Base-by-base conservation (phyloP, 208 protist genomes). In the Blechomonas ayalai region DNA sequence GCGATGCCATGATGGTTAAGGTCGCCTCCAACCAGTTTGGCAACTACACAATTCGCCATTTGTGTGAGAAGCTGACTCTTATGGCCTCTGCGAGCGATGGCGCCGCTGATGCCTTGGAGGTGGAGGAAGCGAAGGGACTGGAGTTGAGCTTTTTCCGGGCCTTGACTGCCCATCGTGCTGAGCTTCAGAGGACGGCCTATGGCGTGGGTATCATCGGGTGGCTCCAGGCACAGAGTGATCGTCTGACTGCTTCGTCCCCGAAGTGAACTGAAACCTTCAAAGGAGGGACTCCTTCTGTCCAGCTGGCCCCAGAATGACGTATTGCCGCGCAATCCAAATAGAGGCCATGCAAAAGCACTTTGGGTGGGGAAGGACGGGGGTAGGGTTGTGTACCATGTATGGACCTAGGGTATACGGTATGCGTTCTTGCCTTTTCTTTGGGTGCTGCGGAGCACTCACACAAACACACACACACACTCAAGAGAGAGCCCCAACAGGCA, bases 31-130 rank as follows among this genome's bases (percentile, higher is more conserved):
- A 74, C 26, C 68, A 65, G 20, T 92, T 73, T 45, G 82, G 78
- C 39, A 88, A 88, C 59, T 88, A 92, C 63, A 73, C 82, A 0
- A 71, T 92, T 31, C 72, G 75, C 13, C 69, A 72, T 19, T 44
- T 88, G 22, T 71, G 73, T 31, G 57, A 73, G 23, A 59, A 57
- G 22, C 60, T 92, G 50, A 81, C 75, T 4, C 62, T 53, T 7
- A 42, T 83, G 35, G 73, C 65, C 1, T 73, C 64, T 0, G 66
- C 58, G 25, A 59, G 52, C 37, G 39, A 39, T 16, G 33, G 25
- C 6, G 29, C 15, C n/a, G 58, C 59, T 7, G 65, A 49, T n/a
- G 18, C 47, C 27, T 50, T 54, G 43, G 54, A 61, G 38, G 46
- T 66, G 4, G 36, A 42, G 48, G 67, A 82, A 37, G 68, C 69